These are phyloP conservation scores for Populus trichocarpa DNA, from an alignment of 441 rosid genomes.

Conservation along the genomic window DNA sequence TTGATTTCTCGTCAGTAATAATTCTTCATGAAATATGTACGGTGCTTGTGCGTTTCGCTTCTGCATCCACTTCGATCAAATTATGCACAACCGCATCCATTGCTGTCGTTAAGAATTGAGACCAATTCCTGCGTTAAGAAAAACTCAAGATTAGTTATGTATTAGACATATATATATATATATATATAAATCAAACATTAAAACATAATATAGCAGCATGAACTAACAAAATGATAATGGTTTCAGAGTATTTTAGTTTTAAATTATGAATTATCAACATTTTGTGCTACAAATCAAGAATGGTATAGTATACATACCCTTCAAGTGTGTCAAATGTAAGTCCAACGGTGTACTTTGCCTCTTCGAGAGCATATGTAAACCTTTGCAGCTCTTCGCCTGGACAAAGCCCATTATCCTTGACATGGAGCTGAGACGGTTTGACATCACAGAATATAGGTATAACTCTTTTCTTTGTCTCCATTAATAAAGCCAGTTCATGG, in stretches of 20 bases:
- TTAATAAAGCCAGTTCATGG: constrained; percentile 63
- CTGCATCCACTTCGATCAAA: constrained; percentile 51
- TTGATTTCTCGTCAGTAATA: not conserved
- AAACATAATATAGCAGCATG: not conserved
- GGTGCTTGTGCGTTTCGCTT: constrained; percentile 11
- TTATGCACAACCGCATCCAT: constrained; percentile 61
- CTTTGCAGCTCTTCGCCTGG: constrained; percentile 32
- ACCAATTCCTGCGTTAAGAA: constrained; percentile 62
- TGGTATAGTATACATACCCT: constrained; percentile 40
- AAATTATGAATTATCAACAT: not conserved
- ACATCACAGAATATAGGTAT: constrained; percentile 78
- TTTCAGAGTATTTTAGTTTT: not conserved
- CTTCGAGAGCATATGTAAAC: constrained; percentile 52
- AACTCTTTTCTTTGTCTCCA: constrained; percentile 67
- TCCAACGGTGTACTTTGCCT: constrained; percentile 69
- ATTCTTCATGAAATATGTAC: constrained; percentile 15
- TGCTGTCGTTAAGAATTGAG: constrained; percentile 55
- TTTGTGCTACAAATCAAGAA: not conserved
- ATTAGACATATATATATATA: not conserved
- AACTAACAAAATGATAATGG: not conserved
- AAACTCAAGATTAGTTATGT: not conserved
- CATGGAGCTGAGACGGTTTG: constrained; percentile 62
- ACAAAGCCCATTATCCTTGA: constrained; percentile 33
- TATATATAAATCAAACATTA: not conserved
- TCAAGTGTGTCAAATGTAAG: constrained; percentile 55